Base-by-base conservation (phyloP, 805 yeast species). In the Hanseniaspora osmophila region DNA sequence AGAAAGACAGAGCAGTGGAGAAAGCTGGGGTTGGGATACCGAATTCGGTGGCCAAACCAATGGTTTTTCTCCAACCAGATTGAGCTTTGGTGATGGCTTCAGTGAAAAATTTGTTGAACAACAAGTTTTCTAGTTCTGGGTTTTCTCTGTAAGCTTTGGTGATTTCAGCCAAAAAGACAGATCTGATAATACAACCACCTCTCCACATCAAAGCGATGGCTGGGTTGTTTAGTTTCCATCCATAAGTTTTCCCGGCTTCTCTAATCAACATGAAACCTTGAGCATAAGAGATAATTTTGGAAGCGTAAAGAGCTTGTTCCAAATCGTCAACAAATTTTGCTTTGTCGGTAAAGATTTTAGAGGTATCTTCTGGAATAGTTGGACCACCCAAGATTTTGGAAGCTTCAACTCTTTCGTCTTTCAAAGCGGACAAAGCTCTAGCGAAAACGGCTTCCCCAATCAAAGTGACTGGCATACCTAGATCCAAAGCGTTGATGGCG, bases 121-220 rank as follows among this genome's bases (percentile, higher is more conserved):
- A 74, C 72, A 90, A 75, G 82, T 88, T 88, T 75, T 88, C 96
- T 63, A 90, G 74, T 55, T 87, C 81, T 67, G 95, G 94, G 74
- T 81, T 74, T 67, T 82, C 78, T 71, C 92, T 84, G 83, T 81
- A 90, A 56, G 98, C 98, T 65, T 85, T 68, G 56, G 98, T 90
- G 71, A 90, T 90, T 70, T 90, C 96, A 63, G 80, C 96, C 64
- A 90, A 75, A 84, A 90, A 90, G 54, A 90, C 96, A 48, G 98
- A 90, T 78, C 97, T 85, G 72, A 90, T 90, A 69, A 90, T 90
- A 78, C 98, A 90, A 60, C 98, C 98, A 74, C 98, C 98, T 78
- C 98, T 82, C 98, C 98, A 90, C 97, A 90, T 90, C 62, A 92
- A 78, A 58, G 97, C 97, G 60, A 92, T 92, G 49, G 95, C 92